Evolutionary conservation across 78 protist genomes (phyloP).

Genomic region (Thecamonas trahens): DNA sequence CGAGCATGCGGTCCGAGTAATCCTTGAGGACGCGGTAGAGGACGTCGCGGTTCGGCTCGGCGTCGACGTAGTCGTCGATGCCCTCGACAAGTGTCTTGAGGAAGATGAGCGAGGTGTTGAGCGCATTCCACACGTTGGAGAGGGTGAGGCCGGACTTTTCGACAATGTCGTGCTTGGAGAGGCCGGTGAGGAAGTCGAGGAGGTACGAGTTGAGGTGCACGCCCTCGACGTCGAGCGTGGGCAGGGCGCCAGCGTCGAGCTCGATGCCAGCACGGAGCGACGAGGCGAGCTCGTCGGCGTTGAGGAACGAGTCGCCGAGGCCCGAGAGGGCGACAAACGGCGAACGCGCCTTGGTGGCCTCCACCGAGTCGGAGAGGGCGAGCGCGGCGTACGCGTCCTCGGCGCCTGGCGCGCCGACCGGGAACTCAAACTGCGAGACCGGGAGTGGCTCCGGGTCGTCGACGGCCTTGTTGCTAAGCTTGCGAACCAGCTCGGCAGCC

Average conservation of each 20-base stretch:
- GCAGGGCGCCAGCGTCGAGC: background rate
- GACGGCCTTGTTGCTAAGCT: background rate
- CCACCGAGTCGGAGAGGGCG: background rate
- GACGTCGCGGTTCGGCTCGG: too few relatives aligned
- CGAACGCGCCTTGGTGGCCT: background rate
- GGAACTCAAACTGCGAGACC: background rate
- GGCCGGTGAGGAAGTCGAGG: background rate
- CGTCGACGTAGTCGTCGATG: too few relatives aligned
- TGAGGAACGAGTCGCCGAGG: background rate
- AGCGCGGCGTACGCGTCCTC: background rate
- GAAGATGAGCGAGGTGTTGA: too few relatives aligned
- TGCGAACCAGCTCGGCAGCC: background rate
- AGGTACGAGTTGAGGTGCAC: background rate
- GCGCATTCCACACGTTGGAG: too few relatives aligned
- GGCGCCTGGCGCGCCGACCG: background rate
- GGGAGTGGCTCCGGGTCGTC: background rate
- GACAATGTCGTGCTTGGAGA: too few relatives aligned
- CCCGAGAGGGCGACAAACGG: conserved; percentile 7
- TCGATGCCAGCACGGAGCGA: background rate
- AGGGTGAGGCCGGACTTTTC: too few relatives aligned
- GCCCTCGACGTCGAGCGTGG: background rate
- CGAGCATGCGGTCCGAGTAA: too few relatives aligned
- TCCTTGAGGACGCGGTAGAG: too few relatives aligned
- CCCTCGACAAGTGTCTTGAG: too few relatives aligned
- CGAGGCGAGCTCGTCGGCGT: background rate